Conservation (phyloP, 805 yeast genomes). For the Wickerhamomyces subpelliculosus region DNA sequence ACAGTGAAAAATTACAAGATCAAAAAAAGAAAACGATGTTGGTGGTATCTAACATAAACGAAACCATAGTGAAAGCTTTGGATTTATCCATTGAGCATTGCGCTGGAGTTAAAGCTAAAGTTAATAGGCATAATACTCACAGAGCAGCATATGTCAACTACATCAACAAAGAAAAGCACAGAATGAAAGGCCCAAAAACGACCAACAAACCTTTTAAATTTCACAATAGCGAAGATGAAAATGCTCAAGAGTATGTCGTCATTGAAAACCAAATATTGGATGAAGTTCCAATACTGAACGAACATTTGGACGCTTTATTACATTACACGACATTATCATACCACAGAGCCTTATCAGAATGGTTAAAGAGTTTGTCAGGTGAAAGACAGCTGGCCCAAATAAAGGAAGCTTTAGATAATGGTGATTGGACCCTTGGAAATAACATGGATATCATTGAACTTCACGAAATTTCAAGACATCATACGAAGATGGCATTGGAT, state of each 20-base stretch:
- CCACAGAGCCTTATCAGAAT: slow-evolving; percentile 19
- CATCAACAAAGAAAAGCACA: slow-evolving; percentile 5
- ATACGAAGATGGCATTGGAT: slow-evolving; percentile 23
- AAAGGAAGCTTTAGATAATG: slow-evolving; percentile 10
- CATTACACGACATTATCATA: slow-evolving; percentile 17
- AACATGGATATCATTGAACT: slow-evolving; percentile 31
- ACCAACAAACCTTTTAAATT: too few relatives aligned
- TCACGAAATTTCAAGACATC: slow-evolving; percentile 23
- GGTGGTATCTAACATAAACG: slow-evolving; percentile 20
- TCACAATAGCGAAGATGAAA: too few relatives aligned
- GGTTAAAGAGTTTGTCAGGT: slow-evolving; percentile 27
- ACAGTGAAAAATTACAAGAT: slow-evolving; percentile 19
- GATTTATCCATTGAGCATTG: slow-evolving; percentile 19
- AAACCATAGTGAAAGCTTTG: slow-evolving; percentile 23
- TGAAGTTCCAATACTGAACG: slow-evolving; percentile 25
- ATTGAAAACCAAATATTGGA: slow-evolving; percentile 20
- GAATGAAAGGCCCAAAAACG: slow-evolving; percentile 1
- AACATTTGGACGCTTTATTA: slow-evolving; percentile 6
- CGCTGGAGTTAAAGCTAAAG: slow-evolving; percentile 15
- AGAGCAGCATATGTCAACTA: slow-evolving; percentile 27
- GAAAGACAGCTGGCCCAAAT: slow-evolving; percentile 20
- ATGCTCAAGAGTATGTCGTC: slow-evolving; percentile 16
- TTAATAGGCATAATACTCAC: slow-evolving; percentile 25
- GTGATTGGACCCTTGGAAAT: slow-evolving; percentile 20
- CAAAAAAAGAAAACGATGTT: slow-evolving; percentile 24